These are phyloP conservation scores for Lepidium africanum DNA, from an alignment of 345 rosid genomes.

Conservation along the genomic window DNA sequence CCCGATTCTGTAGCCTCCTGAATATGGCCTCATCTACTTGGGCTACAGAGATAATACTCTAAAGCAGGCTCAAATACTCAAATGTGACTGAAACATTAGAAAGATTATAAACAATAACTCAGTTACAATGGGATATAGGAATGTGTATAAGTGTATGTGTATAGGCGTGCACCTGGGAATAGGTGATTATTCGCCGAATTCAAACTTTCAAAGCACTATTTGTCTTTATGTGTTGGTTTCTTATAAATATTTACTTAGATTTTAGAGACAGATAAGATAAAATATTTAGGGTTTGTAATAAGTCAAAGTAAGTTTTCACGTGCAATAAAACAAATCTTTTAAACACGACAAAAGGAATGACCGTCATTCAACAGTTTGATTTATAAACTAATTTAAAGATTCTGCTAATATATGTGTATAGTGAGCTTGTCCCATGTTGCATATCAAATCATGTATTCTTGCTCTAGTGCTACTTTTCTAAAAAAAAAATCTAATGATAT, in stretches of 20 bases:
- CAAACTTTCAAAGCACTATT: background rate
- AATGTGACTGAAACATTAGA: background rate
- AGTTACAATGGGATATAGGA: background rate
- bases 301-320: conserved; percentile 22
- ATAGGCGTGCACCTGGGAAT: conserved; percentile 17
- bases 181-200: conserved; percentile 20
- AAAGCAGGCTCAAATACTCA: background rate
- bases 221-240: background rate
- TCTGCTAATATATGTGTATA: background rate
- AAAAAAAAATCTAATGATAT: no score
- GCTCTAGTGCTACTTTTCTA: no score
- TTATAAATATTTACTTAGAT: background rate
- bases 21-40: background rate
- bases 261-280: conserved; percentile 2
- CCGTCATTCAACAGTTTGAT: background rate
- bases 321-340: conserved; percentile 13
- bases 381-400: background rate
- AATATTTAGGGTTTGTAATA: background rate
- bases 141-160: conserved; percentile 1
- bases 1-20: background rate
- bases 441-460: background rate
- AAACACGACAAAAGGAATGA: conserved; percentile 25
- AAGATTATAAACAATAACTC: background rate
- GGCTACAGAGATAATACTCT: background rate
- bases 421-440: background rate